A percentile compares a stretch with the other conserved stretches of the same genome.
phyloP scores from a whole-genome alignment of 2,329 filamentous ascomycete genomes.

The Fusarium dimerum region DNA sequence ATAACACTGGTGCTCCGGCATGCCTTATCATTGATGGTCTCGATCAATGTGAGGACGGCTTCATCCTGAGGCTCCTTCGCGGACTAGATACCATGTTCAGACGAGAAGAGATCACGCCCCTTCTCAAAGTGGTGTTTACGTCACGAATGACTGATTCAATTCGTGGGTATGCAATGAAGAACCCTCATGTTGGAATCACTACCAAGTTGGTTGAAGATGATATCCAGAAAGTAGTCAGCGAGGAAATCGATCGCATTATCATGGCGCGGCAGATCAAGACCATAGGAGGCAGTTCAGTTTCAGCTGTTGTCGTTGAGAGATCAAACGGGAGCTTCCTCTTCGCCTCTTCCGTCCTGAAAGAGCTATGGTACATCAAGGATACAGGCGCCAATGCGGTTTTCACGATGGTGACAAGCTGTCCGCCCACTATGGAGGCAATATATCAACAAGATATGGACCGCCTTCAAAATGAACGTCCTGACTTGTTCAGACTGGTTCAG shows the following conservation, averaged over 20 bases:
- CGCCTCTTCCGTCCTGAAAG: conserved; percentile 20
- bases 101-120: conserved; percentile 3
- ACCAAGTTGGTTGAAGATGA: conserved; percentile 11
- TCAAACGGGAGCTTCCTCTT: conserved; percentile 23
- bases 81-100: conserved; percentile 18
- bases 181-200: conserved; percentile 16
- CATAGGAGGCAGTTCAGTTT: conserved; percentile 15
- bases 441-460: conserved; percentile 25
- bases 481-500: conserved; percentile 18
- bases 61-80: conserved; percentile 12
- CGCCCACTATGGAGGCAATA: conserved; percentile 23
- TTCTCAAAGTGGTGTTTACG: conserved; percentile 11
- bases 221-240: conserved; percentile 20
- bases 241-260: conserved; percentile 21
- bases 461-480: conserved; percentile 13
- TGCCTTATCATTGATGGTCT: conserved; percentile 22
- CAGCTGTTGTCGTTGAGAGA: conserved; percentile 21
- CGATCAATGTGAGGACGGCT: conserved; percentile 17
- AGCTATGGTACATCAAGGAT: conserved; percentile 22
- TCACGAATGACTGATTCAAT: conserved; percentile 18
- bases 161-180: conserved; percentile 16
- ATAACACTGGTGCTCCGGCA: conserved; percentile 5
- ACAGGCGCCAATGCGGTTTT: conserved; percentile 22
- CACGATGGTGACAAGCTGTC: conserved; percentile 19
- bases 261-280: conserved; percentile 17